Evolutionary conservation across 495 filamentous ascomycete species (phyloP), one percentile per base, ranked within the genome.

Genomic region (Paragyromitra xinjiangensis): DNA sequence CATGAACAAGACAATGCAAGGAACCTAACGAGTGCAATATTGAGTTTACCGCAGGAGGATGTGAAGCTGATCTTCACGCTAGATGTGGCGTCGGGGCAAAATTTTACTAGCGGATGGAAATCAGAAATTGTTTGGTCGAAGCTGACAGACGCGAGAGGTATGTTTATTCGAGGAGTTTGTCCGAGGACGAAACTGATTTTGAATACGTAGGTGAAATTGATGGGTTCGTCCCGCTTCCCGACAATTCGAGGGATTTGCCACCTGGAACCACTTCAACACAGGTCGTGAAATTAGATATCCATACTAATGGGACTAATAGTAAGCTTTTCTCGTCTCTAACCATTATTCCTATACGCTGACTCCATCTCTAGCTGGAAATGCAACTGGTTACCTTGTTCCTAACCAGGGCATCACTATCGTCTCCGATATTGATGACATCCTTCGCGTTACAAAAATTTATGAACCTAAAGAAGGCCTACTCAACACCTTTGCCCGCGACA

Each of bases 391-490:
- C 82, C 88, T 94, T 0, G 90, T 94, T 0, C 91, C 92, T 1
- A 82, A 88, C 0, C 84, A 84, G 6, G 92, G 91, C 34, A 78
- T 92, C 19, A 93, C 91, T 9, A 86, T 93, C 61, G 85, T 93
- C 69, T 91, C 89, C 39, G 91, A 94, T 78, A 92, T 94, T 75
- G 92, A 94, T 71, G 92, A 94, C 82, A 92, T 93, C 76, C 88
- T 94, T 0, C 90, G 92, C 37, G 84, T 93, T n/a, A 94, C 92
- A 61, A 92, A 93, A 83, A 94, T 94, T 84, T 94, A 93, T 83
- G 81, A 90, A 50, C 92, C 92, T 0, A 85, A 87, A 70, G 84
- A 93, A 81, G 92, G 92, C 19, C 84, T 94, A 0, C 85, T 93
- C 16, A 94, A 94, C 83, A 90, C 91, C 5, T 94, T 94, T 76